phyloP scores from a whole-genome alignment of 164 flowering plant genomes.

The Cinnamomum chago region DNA sequence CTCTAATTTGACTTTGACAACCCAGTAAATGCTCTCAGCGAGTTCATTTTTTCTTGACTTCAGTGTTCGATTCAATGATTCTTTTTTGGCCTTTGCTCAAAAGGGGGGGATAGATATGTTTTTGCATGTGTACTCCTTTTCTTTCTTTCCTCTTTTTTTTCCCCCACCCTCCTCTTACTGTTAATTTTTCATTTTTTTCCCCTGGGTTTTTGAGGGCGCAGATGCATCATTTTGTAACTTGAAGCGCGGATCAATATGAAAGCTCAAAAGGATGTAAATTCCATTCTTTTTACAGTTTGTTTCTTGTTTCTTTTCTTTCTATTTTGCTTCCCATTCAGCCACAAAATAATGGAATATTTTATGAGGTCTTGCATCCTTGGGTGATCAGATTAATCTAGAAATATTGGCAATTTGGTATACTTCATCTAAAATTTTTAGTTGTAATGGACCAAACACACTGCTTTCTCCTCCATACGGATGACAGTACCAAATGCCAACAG shows the following conservation, averaged over 20 bases:
- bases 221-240: constrained; percentile 31
- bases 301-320: background rate
- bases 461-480: too few species aligned
- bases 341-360: background rate
- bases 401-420: background rate
- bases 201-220: constrained; percentile 28
- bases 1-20: constrained; percentile 29
- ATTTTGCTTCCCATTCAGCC: background rate
- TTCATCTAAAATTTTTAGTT: too few species aligned
- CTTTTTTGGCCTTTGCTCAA: constrained; percentile 19
- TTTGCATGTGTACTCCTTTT: background rate
- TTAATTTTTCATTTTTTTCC: constrained; percentile 6
- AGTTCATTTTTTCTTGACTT: constrained; percentile 6
- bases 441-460: too few species aligned
- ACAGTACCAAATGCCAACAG: too few species aligned
- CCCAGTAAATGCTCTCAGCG: constrained; percentile 6
- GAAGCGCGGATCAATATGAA: constrained; percentile 7
- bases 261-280: constrained; percentile 24
- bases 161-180: background rate
- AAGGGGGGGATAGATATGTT: constrained; percentile 25
- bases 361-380: background rate
- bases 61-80: constrained; percentile 26
- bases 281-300: background rate
- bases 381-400: background rate
- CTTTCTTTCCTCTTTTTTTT: background rate